Conservation (phyloP, 345 rosid genomes). For the Dipteronia dyeriana region DNA sequence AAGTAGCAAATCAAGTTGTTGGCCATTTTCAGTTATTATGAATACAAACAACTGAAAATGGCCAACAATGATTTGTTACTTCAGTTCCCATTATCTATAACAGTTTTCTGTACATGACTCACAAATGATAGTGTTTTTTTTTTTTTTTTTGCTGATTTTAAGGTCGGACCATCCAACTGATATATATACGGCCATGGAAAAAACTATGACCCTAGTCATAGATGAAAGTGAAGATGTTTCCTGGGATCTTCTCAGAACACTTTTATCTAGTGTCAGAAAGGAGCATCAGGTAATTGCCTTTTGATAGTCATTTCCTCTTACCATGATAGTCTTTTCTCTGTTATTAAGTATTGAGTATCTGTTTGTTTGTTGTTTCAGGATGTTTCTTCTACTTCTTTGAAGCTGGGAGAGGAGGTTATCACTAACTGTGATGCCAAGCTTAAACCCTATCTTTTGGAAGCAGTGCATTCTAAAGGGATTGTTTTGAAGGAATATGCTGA, state of each 20-base stretch:
- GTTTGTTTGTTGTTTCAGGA: constrained; percentile 36
- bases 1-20: too few species aligned
- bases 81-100: background rate
- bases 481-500: constrained; percentile 61
- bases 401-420: constrained; percentile 63
- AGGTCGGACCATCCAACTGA: constrained; percentile 57
- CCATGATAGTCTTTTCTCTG: background rate
- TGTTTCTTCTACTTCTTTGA: constrained; percentile 48
- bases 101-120: constrained; percentile 5
- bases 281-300: constrained; percentile 58
- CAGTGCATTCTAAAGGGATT: constrained; percentile 40
- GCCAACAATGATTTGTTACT: constrained; percentile 8
- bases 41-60: background rate
- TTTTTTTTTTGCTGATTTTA: constrained; percentile 25
- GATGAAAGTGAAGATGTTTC: constrained; percentile 70
- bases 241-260: constrained; percentile 49
- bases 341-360: constrained; percentile 12
- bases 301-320: constrained; percentile 1
- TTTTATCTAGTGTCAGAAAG: constrained; percentile 61
- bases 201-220: constrained; percentile 64
- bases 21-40: too few species aligned
- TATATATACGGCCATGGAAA: constrained; percentile 63
- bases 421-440: constrained; percentile 57
- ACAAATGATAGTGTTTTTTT: constrained; percentile 10
- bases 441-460: constrained; percentile 54